These are phyloP conservation scores for Cladosporium oxysporum DNA, from an alignment of 2,329 filamentous ascomycete species.

Conservation along the genomic window DNA sequence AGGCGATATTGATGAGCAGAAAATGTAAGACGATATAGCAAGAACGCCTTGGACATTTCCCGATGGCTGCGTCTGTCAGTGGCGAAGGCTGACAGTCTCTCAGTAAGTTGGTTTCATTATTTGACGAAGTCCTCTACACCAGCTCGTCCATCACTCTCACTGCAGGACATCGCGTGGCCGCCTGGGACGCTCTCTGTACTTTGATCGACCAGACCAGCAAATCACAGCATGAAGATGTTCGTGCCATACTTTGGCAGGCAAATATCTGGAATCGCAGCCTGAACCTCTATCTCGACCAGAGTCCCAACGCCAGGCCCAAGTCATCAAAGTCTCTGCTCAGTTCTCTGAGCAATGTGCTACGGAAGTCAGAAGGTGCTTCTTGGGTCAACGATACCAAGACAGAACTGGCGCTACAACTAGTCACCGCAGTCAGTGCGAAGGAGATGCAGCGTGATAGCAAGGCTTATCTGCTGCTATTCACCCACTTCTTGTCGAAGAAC, in stretches of 20 bases:
- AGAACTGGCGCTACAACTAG: constrained; percentile 30
- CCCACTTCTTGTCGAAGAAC: constrained; percentile 64
- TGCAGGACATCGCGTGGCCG: constrained; percentile 46
- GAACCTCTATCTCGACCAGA: constrained; percentile 45
- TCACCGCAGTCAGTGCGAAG: constrained; percentile 20
- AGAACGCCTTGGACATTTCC: not conserved
- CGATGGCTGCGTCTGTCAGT: constrained; percentile 4
- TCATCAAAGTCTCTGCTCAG: constrained; percentile 49
- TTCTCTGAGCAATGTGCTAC: constrained; percentile 42
- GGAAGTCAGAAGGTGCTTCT: constrained; percentile 26
- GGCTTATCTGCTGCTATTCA: constrained; percentile 67
- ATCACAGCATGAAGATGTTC: constrained; percentile 33
- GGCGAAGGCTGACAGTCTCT: constrained; percentile 11
- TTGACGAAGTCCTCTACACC: constrained; percentile 29
- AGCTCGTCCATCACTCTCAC: constrained; percentile 24
- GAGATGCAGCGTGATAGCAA: constrained; percentile 52
- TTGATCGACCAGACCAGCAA: constrained; percentile 44
- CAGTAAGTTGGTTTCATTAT: constrained; percentile 25
- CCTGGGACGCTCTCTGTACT: constrained; percentile 50
- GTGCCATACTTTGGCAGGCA: constrained; percentile 38
- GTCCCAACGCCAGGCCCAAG: constrained; percentile 48
- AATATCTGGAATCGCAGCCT: constrained; percentile 43
- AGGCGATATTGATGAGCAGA: constrained; percentile 19
- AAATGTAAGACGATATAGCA: constrained; percentile 26
- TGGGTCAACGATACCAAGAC: constrained; percentile 10